Percentiles rank a stretch among this genome's conserved stretches.
phyloP scores from a whole-genome alignment of 2,329 filamentous ascomycete genomes.

The Fusarium sp. region DNA sequence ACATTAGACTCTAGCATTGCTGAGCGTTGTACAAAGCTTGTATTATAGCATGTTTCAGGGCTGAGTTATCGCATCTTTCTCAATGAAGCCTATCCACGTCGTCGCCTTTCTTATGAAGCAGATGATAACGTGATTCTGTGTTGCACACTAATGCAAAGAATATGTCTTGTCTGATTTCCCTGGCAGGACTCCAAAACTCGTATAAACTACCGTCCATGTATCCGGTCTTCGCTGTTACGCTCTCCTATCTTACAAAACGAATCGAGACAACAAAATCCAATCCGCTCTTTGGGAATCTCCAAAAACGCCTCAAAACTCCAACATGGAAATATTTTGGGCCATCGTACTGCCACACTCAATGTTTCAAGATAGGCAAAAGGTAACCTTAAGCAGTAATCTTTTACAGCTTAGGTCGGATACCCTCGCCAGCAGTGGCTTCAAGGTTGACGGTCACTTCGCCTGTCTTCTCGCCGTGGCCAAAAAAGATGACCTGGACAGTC shows the following conservation, averaged over 20 bases:
- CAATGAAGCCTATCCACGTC: too few species aligned
- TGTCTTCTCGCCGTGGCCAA: conserved; percentile 81
- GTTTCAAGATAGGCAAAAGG: neutral
- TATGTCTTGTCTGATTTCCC: conserved; percentile 2
- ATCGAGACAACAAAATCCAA: conserved; percentile 12
- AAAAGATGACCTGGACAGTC: conserved; percentile 98
- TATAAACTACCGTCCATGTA: conserved; percentile 5
- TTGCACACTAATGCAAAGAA: neutral
- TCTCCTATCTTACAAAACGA: conserved; percentile 22
- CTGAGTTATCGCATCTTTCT: neutral
- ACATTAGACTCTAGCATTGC: neutral
- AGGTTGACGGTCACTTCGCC: conserved; percentile 85
- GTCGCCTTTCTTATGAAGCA: neutral
- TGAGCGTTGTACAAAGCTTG: neutral
- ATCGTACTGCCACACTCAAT: neutral
- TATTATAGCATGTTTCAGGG: neutral
- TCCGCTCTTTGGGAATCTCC: conserved; percentile 22
- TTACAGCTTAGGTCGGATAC: conserved; percentile 56
- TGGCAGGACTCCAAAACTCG: neutral
- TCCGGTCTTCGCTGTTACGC: neutral
- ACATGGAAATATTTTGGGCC: neutral
- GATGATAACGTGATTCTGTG: neutral
- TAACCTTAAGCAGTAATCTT: neutral
- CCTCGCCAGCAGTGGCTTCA: conserved; percentile 77
- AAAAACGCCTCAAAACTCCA: conserved; percentile 43